Evolutionary conservation across 179 eudicot genomes (phyloP).

Genomic region (Corrigiola litoralis): DNA sequence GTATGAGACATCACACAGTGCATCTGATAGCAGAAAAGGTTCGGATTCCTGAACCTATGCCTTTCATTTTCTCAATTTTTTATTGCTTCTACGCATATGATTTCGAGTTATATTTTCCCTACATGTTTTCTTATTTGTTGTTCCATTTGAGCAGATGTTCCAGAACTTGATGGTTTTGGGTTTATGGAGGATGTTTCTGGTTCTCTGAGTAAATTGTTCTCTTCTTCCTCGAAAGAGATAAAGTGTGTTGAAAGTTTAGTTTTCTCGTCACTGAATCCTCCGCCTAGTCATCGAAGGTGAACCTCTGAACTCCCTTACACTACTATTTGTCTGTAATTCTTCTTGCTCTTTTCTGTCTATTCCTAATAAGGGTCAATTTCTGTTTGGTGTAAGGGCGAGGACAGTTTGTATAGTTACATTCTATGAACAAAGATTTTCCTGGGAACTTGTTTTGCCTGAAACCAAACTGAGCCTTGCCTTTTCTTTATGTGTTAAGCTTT

Average conservation of each 20-base stretch:
- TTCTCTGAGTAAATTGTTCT: slow-evolving; percentile 58
- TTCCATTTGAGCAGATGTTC: slow-evolving; percentile 50
- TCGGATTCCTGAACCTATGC: slow-evolving; percentile 8
- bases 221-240: slow-evolving; percentile 69
- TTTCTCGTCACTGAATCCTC: slow-evolving; percentile 91
- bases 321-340: neutral
- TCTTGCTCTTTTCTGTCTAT: neutral
- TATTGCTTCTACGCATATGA: neutral
- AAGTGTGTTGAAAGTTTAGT: slow-evolving; percentile 79
- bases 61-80: neutral
- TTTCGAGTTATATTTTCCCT: neutral
- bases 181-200: slow-evolving; percentile 83
- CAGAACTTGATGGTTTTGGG: slow-evolving; percentile 73
- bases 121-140: slow-evolving; percentile 31
- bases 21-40: slow-evolving; percentile 67
- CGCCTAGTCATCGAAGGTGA: slow-evolving; percentile 93
- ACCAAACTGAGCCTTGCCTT: too few species aligned
- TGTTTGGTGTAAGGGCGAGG: neutral
- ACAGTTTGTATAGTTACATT: too few species aligned
- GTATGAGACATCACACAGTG: slow-evolving; percentile 54
- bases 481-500: neutral
- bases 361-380: neutral
- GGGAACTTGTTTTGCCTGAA: too few species aligned
- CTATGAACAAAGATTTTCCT: too few species aligned
- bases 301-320: slow-evolving; percentile 3